phyloP scores from a whole-genome alignment of 306 rosid genomes.

The Casuarina glauca region DNA sequence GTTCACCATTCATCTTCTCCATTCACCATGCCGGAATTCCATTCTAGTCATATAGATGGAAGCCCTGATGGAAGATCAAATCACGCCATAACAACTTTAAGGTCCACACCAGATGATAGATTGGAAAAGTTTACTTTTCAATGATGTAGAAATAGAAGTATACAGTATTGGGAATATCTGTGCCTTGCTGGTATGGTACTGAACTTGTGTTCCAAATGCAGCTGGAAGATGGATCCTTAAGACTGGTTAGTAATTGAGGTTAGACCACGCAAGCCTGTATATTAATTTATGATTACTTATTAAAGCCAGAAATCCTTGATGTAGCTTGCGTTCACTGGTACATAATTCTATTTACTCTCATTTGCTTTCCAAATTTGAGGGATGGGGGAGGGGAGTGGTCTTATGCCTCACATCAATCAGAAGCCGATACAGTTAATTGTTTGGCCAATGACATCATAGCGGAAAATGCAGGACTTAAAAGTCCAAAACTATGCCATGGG shows the following conservation, averaged over 20 bases:
- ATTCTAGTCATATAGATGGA: slow-evolving; percentile 13
- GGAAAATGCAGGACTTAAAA: background rate
- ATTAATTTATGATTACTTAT: background rate
- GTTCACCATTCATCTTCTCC: slow-evolving; percentile 20
- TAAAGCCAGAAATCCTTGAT: background rate
- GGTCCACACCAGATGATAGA: slow-evolving; percentile 23
- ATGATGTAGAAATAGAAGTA: background rate
- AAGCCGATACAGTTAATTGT: background rate
- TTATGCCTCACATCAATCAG: background rate
- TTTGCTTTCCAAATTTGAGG: background rate
- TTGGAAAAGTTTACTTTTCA: slow-evolving; percentile 23
- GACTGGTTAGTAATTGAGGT: background rate
- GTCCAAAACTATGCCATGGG: background rate
- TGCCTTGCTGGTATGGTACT: background rate
- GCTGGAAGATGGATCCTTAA: background rate
- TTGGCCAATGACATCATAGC: background rate
- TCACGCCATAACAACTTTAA: slow-evolving; percentile 5
- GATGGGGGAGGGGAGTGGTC: background rate
- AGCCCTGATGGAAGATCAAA: slow-evolving; percentile 14
- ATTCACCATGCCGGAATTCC: slow-evolving; percentile 4
- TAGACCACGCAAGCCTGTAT: background rate
- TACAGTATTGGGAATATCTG: background rate
- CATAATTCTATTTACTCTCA: background rate
- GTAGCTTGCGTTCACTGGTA: background rate
- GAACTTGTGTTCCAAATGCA: background rate